Base-by-base conservation (phyloP, 345 rosid species). In the Eucalyptus caleyi region DNA sequence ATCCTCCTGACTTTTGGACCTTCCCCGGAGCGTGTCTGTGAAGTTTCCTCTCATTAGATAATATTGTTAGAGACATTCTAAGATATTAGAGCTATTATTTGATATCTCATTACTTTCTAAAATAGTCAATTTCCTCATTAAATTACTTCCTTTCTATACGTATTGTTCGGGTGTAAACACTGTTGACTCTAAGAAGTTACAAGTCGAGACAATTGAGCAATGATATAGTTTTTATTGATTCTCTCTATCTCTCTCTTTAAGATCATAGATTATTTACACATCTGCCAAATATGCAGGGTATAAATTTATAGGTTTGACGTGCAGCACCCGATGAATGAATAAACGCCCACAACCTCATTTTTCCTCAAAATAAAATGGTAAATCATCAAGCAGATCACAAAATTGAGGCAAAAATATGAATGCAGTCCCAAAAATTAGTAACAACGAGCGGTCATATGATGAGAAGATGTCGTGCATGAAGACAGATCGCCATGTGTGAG, bases 31-130 rank as follows among this genome's bases (percentile, higher is more conserved):
- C 98, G 96, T 96, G 94, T 97, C 99, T 3, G 97, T 92, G 93
- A 97, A 97, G 92, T 94, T 94, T 40, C 97, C 98, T 86, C 95
- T 95, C 98, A 97, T 96, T 91, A 97, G 97, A 67, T 98, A 62
- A 62, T 62, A 30, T 30, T 30, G 34, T 62, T 60, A 60, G 30
- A 10, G 97, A 65, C 3, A 65, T 65, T 60, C 14, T 60, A 60
- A 60, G n/a, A 60, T 60, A 60, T 30, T 30, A 62, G 9, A 30
- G 69, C n/a, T 62, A 62, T 62, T 27, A 62, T 62, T 30, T 62
- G 4, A 27, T 62, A 12, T 30, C 13, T 30, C 69, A 62, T 62
- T 27, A 62, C 15, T 62, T 30, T 62, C 34, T 30, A 13, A 27
- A 3, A 27, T 62, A 30, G 32, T 2, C 16, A 2, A 13, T 62